Evolutionary conservation across 2,329 filamentous ascomycete genomes (phyloP), one percentile per base, ranked within the genome.

Genomic region (Thermomyces lanuginosus): DNA sequence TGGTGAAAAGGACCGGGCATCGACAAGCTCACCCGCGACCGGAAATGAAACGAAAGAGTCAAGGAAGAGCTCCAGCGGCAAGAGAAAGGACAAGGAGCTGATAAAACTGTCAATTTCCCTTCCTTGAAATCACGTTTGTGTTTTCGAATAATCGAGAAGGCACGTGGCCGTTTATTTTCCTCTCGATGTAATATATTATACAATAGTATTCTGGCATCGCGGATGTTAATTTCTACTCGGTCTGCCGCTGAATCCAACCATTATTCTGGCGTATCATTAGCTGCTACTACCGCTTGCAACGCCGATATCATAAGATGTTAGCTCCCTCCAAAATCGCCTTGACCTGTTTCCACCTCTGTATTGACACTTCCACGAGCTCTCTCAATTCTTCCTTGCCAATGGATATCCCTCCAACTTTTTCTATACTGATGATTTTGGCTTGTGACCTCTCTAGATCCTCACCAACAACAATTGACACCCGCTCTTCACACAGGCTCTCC

Each of bases 381-480:
- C 55, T 66, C 47, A 84, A 60, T 32, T 73, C 56, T 31, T 70
- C 63, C 13, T 63, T 67, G 5, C 73, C 76, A 19, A 89, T 58
- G 5, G 72, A 60, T 6, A 69, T 68, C 5, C 86, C 89, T 7
- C 89, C 89, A 36, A 66, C 71, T 62, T 92, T 95, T 42, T 89
- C 81, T 34, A 95, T 64, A 26, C 66, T 69, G 37, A 81, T 40
- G 10, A 92, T 61, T 17, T 49, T 47, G 8, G 45, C 43, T 40
- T 63, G 66, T 3, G 61, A 64, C 16, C 16, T 28, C 26, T 61
- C 55, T 42, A 37, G 34, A 18, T 44, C 37, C 29, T 43, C 46
- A 46, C 86, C 77, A n/a, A 92, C 69, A 25, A 89, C 73, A 17
- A 92, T 58, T 2, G 75, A 84, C n/a, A 89, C 60, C n/a, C 56